Conservation (phyloP, 176 grass and related monocot genomes). For the Paspalum notatum region DNA sequence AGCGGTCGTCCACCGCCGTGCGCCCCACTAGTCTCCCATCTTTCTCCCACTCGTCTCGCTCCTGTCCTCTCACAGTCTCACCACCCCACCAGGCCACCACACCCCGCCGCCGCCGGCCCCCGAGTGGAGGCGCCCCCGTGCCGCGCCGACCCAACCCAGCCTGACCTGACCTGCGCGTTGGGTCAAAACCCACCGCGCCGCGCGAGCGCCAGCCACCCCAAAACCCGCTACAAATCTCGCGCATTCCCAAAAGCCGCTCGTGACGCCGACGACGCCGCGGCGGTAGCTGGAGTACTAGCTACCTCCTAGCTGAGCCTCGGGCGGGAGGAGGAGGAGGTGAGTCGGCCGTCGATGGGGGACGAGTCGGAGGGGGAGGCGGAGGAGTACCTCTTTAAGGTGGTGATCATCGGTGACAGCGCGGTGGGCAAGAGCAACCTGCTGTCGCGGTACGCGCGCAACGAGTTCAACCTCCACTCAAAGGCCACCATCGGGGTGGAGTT, state of each 20-base stretch:
- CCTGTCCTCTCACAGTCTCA: conserved; percentile 17
- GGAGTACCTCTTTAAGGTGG: conserved; percentile 81
- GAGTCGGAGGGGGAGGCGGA: conserved; percentile 64
- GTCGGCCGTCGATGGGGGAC: conserved; percentile 36
- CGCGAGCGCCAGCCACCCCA: not conserved
- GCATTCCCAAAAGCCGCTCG: conserved; percentile 4
- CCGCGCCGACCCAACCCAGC: conserved; percentile 12
- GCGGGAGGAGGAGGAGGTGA: no score
- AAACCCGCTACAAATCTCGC: conserved; percentile 29
- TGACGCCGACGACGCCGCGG: not conserved
- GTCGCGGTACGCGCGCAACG: conserved; percentile 63
- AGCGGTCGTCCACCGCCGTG: not conserved
- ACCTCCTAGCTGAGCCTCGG: not conserved
- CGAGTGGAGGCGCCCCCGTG: conserved; percentile 26
- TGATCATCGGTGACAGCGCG: conserved; percentile 72
- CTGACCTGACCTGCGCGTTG: not conserved
- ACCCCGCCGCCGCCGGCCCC: not conserved
- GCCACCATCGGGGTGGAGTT: conserved; percentile 79
- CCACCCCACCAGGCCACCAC: not conserved
- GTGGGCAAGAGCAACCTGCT: conserved; percentile 75
- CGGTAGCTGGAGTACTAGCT: not conserved
- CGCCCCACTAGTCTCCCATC: conserved; percentile 36
- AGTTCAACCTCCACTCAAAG: conserved; percentile 77
- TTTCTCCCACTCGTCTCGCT: not conserved
- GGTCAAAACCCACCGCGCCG: conserved; percentile 47